A percentile compares a stretch with the other conserved stretches of the same genome.
These are phyloP conservation scores for Ophiostoma sp. DNA, from an alignment of 2,329 filamentous ascomycete species.

Conservation along the genomic window DNA sequence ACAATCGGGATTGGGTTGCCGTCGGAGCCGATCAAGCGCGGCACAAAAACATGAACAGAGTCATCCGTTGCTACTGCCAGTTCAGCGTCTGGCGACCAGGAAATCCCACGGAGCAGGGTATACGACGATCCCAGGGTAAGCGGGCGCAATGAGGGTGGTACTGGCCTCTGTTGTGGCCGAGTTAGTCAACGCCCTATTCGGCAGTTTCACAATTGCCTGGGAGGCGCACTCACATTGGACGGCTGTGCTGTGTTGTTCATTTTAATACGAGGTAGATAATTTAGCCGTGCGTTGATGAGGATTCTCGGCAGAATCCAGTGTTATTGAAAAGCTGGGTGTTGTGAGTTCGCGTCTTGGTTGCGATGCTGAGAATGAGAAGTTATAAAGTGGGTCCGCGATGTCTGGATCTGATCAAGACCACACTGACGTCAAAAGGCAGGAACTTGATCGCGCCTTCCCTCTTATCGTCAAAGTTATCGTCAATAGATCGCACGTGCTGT, in stretches of 20 bases:
- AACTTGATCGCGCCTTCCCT: neutral
- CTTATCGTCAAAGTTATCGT: neutral
- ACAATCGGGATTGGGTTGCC: conserved; percentile 17
- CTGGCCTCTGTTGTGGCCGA: neutral
- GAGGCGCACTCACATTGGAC: neutral
- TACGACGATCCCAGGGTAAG: conserved; percentile 33
- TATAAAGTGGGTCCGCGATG: conserved; percentile 10
- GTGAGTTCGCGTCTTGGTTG: neutral
- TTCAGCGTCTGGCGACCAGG: conserved; percentile 55
- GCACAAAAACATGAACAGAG: conserved; percentile 47
- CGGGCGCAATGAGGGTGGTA: conserved; percentile 39
- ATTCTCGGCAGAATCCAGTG: no score
- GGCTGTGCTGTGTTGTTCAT: neutral
- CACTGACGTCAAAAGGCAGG: neutral
- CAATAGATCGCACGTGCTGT: neutral
- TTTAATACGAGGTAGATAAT: neutral
- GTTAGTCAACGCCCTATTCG: neutral
- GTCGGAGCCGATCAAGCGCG: conserved; percentile 38
- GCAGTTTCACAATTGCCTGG: neutral
- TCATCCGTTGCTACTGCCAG: conserved; percentile 54
- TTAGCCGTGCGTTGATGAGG: neutral
- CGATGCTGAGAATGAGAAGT: neutral
- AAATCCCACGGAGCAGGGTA: conserved; percentile 36
- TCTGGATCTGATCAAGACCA: conserved; percentile 2
- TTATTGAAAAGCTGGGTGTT: neutral